Conservation (phyloP, 768 basidiomycete species). For the Dentipellis fragilis region DNA sequence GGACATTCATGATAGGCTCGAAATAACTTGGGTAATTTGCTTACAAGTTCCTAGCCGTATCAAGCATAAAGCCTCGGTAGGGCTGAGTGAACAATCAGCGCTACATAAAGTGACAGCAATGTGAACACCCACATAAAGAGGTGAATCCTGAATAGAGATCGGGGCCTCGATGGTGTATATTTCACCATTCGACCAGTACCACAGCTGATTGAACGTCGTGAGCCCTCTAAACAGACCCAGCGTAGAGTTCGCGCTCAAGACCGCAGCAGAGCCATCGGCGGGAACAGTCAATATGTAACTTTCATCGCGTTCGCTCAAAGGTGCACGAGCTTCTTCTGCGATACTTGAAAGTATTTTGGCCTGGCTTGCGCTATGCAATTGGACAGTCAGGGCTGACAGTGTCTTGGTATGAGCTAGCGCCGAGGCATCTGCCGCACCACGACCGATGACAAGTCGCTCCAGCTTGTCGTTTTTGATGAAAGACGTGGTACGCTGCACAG, state of each 20-base stretch:
- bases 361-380: background rate
- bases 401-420: constrained; percentile 29
- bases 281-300: constrained; percentile 50
- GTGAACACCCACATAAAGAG: constrained; percentile 45
- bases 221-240: constrained; percentile 63
- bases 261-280: constrained; percentile 39
- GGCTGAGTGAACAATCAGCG: constrained; percentile 31
- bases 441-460: constrained; percentile 47
- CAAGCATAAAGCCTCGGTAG: constrained; percentile 69
- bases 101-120: background rate
- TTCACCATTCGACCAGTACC: constrained; percentile 39
- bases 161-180: constrained; percentile 49
- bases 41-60: constrained; percentile 68
- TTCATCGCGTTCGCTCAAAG: constrained; percentile 44
- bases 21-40: constrained; percentile 5
- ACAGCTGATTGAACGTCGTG: constrained; percentile 63
- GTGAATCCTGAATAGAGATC: constrained; percentile 48
- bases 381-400: constrained; percentile 28
- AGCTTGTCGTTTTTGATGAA: constrained; percentile 44
- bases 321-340: constrained; percentile 39
- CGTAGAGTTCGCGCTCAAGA: constrained; percentile 48
- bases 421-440: constrained; percentile 37
- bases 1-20: background rate
- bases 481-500: constrained; percentile 30
- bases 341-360: constrained; percentile 18